Evolutionary conservation across 805 yeast species (phyloP).

Genomic region (Wickerhamomyces chambardii): DNA sequence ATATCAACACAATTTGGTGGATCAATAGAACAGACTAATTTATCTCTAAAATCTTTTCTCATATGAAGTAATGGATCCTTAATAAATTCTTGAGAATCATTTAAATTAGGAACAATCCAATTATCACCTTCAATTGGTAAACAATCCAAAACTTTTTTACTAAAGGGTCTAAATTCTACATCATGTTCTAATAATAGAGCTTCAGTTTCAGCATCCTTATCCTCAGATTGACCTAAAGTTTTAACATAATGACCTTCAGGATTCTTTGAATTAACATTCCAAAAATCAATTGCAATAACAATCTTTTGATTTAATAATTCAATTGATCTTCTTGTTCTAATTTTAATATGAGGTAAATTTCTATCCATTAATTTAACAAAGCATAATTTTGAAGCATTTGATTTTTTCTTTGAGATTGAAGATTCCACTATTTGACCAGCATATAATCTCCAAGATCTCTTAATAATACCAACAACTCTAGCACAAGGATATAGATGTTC

Average conservation of each 20-base stretch:
- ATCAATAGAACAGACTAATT: slow-evolving; percentile 89
- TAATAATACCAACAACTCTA: slow-evolving; percentile 75
- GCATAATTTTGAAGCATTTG: slow-evolving; percentile 68
- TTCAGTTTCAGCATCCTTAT: slow-evolving; percentile 93
- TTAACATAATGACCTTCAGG: slow-evolving; percentile 96
- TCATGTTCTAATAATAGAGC: slow-evolving; percentile 91
- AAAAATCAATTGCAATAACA: slow-evolving; percentile 85
- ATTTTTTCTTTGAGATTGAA: slow-evolving; percentile 49
- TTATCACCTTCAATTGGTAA: slow-evolving; percentile 88
- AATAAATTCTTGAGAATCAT: slow-evolving; percentile 43
- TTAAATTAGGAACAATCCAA: slow-evolving; percentile 76
- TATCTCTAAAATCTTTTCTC: slow-evolving; percentile 81
- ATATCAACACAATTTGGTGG: slow-evolving; percentile 99
- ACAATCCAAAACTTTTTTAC: slow-evolving; percentile 86
- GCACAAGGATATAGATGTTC: slow-evolving; percentile 83
- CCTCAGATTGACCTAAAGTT: slow-evolving; percentile 81
- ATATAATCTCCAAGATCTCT: slow-evolving; percentile 92
- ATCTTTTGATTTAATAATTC: slow-evolving; percentile 85
- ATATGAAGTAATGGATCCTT: slow-evolving; percentile 38
- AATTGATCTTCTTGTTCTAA: slow-evolving; percentile 77
- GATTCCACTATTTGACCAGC: slow-evolving; percentile 88
- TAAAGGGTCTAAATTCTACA: slow-evolving; percentile 93
- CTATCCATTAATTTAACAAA: slow-evolving; percentile 86
- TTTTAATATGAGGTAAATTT: slow-evolving; percentile 78
- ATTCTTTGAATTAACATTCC: slow-evolving; percentile 77